Conservation (phyloP, 2,329 filamentous ascomycete genomes). For the Colletotrichum paranaense region DNA sequence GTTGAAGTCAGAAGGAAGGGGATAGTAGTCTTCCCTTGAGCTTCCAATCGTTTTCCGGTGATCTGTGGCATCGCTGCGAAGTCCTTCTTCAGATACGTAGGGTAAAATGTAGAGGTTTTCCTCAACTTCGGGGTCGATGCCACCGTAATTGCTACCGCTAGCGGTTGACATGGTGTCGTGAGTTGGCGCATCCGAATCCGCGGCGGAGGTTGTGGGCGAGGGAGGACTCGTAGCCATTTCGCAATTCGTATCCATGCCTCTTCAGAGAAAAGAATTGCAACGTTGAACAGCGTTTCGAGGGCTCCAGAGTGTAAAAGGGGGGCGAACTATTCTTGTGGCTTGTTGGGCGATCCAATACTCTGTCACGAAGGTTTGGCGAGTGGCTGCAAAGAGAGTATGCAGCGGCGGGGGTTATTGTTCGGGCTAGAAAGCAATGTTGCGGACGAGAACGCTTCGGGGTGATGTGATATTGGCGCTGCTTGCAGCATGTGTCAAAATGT, state of each 20-base stretch:
- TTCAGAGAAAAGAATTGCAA: not conserved
- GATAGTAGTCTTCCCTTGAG: constrained; percentile 32
- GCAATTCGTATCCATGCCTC: constrained; percentile 8
- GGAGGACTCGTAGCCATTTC: constrained; percentile 24
- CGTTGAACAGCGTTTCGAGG: not conserved
- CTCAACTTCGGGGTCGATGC: constrained; percentile 50
- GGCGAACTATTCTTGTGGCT: not conserved
- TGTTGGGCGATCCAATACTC: not conserved
- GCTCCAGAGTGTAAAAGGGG: not conserved
- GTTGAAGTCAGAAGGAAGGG: constrained; percentile 5
- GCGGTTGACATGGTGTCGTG: constrained; percentile 8
- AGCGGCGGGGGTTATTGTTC: not conserved
- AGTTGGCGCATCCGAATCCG: not conserved
- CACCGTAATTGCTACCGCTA: constrained; percentile 42
- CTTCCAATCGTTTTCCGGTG: constrained; percentile 33
- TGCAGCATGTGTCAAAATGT: not conserved
- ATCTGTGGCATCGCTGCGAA: constrained; percentile 36
- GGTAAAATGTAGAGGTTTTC: constrained; percentile 45
- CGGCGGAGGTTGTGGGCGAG: constrained; percentile 1
- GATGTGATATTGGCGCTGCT: not conserved
- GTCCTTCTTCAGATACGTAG: constrained; percentile 41
- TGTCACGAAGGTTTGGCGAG: not conserved
- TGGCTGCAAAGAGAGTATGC: not conserved
- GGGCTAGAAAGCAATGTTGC: not conserved
- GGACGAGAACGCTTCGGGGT: not conserved